Evolutionary conservation across 371 early-diverging fungal species (phyloP).

Genomic region (Saksenaea oblongispora): DNA sequence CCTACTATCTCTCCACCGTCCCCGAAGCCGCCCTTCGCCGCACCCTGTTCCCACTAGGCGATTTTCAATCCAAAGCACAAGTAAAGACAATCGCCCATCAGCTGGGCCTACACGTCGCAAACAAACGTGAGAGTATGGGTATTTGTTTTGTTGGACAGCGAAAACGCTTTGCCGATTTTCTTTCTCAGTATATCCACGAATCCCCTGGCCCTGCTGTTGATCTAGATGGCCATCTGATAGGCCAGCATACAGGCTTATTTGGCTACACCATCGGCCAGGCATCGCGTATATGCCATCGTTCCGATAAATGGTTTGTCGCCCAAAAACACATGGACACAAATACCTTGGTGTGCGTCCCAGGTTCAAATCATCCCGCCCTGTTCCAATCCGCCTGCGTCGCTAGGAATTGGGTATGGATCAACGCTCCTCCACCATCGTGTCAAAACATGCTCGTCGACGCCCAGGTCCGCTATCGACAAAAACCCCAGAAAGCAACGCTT

Average conservation of each 20-base stretch:
- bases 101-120: constrained; percentile 57
- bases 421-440: constrained; percentile 12
- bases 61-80: constrained; percentile 62
- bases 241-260: constrained; percentile 71
- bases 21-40: constrained; percentile 46
- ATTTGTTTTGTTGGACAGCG: constrained; percentile 95
- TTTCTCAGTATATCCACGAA: constrained; percentile 67
- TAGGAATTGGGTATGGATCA: constrained; percentile 50
- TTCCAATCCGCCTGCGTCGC: constrained; percentile 33
- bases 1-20: constrained; percentile 86
- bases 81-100: constrained; percentile 74
- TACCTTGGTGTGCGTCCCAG: constrained; percentile 42
- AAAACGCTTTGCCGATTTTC: constrained; percentile 74
- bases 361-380: constrained; percentile 45
- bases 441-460: constrained; percentile 30
- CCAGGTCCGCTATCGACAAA: constrained; percentile 49
- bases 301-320: constrained; percentile 60
- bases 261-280: constrained; percentile 78
- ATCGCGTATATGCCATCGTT: constrained; percentile 59
- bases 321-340: constrained; percentile 34
- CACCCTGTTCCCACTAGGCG: constrained; percentile 87
- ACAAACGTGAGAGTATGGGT: constrained; percentile 92
- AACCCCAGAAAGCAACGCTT: constrained; percentile 39
- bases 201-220: constrained; percentile 65
- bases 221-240: constrained; percentile 58